Conservation (phyloP, 352 stramenopile genomes). For the Phytophthora pisi region DNA sequence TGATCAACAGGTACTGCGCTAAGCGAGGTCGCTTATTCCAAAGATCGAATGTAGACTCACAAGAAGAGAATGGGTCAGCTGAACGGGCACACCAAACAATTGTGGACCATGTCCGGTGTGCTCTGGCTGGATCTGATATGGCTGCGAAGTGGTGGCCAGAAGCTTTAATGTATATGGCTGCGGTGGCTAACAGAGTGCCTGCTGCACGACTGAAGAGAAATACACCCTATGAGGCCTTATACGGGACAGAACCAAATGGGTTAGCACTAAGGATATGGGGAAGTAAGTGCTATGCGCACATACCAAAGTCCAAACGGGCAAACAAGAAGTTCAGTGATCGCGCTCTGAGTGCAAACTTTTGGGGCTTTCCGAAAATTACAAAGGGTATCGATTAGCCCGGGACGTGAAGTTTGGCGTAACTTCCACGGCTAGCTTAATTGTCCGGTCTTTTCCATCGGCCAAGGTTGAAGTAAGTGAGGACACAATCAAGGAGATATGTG, state of each 20-base stretch:
- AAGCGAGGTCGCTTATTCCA: slow-evolving; percentile 3
- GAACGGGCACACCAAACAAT: slow-evolving; percentile 12
- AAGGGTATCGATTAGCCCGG: not conserved
- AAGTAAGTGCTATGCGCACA: not conserved
- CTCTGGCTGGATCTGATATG: slow-evolving; percentile 4
- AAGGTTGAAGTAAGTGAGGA: not conserved
- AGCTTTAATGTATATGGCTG: slow-evolving; percentile 7
- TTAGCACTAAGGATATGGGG: not conserved
- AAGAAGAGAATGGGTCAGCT: not conserved
- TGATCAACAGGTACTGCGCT: not conserved
- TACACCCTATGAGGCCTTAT: slow-evolving; percentile 6
- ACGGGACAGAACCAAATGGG: slow-evolving; percentile 3
- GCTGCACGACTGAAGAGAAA: slow-evolving; percentile 12
- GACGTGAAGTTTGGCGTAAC: slow-evolving; percentile 5
- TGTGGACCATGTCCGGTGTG: slow-evolving; percentile 11
- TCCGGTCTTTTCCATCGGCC: slow-evolving; percentile 3
- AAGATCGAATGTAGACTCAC: slow-evolving; percentile 10
- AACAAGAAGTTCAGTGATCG: not conserved
- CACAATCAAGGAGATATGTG: not conserved
- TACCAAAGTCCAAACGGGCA: not conserved
- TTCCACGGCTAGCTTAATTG: not conserved
- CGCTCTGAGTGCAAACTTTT: not conserved
- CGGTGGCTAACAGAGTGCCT: slow-evolving; percentile 7
- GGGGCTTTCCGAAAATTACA: not conserved
- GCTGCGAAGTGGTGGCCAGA: slow-evolving; percentile 11